These are phyloP conservation scores for Drechslerella coelobrocha DNA, from an alignment of 2,329 filamentous ascomycete genomes.

Conservation along the genomic window DNA sequence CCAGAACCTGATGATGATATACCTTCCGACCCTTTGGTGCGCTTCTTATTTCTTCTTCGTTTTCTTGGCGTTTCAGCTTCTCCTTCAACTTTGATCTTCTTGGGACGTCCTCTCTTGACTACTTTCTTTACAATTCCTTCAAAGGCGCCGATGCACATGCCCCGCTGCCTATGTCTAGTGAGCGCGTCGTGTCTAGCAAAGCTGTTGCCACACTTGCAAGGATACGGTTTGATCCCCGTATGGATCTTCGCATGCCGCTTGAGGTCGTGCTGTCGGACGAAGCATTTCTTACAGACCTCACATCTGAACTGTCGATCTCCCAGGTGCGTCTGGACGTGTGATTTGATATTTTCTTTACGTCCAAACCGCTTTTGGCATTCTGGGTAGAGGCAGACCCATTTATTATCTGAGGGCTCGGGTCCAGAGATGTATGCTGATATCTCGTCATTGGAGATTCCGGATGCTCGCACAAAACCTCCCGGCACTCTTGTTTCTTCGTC, in stretches of 20 bases:
- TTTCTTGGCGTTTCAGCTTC: constrained; percentile 39
- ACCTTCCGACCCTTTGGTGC: constrained; percentile 19
- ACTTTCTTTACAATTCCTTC: constrained; percentile 76
- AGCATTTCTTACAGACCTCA: constrained; percentile 91
- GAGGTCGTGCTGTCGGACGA: constrained; percentile 94
- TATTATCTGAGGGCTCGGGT: constrained; percentile 74
- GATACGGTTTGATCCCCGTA: constrained; percentile 92
- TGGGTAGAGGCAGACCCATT: constrained; percentile 78
- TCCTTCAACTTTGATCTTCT: constrained; percentile 52
- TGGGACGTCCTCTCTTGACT: constrained; percentile 66
- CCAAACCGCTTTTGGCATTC: constrained; percentile 89
- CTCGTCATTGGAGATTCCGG: constrained; percentile 82
- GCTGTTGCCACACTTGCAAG: constrained; percentile 90
- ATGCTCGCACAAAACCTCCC: constrained; percentile 39
- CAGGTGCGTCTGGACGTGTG: constrained; percentile 95
- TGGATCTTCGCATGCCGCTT: constrained; percentile 98
- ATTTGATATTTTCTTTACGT: constrained; percentile 98
- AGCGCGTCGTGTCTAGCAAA: constrained; percentile 95
- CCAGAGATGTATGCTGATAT: constrained; percentile 77
- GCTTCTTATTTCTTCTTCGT: constrained; percentile 45
- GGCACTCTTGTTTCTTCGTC: constrained; percentile 43
- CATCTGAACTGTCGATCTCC: constrained; percentile 95
- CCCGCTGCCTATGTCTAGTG: constrained; percentile 89
- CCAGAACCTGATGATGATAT: constrained; percentile 38
- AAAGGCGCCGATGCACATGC: constrained; percentile 95